Percentiles rank a stretch among this genome's conserved stretches.
phyloP scores from a whole-genome alignment of 1,284 basidiomycete genomes.

The Pyrrhoderma noxium region DNA sequence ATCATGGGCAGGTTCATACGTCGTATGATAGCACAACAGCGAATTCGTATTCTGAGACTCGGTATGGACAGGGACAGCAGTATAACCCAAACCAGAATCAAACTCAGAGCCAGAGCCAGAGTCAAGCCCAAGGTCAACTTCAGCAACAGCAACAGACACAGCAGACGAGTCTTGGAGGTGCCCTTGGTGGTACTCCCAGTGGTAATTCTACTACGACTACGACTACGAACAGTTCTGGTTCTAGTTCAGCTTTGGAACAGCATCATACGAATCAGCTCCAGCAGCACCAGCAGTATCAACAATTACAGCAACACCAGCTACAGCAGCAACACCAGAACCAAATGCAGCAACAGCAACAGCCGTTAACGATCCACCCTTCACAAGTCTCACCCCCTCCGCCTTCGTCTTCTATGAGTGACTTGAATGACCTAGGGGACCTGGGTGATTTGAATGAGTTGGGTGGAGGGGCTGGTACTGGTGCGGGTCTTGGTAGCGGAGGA shows the following conservation, averaged over 20 bases:
- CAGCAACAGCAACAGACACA: neutral
- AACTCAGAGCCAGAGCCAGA: neutral
- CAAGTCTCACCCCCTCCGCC: slow-evolving; percentile 1
- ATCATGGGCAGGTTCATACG: no score
- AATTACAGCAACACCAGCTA: neutral
- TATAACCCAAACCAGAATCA: neutral
- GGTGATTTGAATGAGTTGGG: no score
- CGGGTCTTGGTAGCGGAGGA: no score
- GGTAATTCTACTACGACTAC: neutral
- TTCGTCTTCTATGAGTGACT: no score
- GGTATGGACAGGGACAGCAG: no score
- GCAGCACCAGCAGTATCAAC: neutral
- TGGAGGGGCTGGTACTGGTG: no score
- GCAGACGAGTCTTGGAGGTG: neutral
- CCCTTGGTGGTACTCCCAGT: neutral
- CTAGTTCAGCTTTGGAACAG: neutral
- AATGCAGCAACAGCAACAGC: slow-evolving; percentile 3
- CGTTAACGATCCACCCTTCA: slow-evolving; percentile 10
- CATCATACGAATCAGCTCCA: neutral
- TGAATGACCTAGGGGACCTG: no score
- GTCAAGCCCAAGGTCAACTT: neutral
- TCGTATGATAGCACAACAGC: no score
- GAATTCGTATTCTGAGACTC: no score
- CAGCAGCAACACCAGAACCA: neutral
- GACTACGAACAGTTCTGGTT: neutral